A percentile compares a stretch with the other conserved stretches of the same genome.
These are phyloP conservation scores for Mucor circinelloides DNA, from an alignment of 371 early-diverging fungal species.

Conservation along the genomic window DNA sequence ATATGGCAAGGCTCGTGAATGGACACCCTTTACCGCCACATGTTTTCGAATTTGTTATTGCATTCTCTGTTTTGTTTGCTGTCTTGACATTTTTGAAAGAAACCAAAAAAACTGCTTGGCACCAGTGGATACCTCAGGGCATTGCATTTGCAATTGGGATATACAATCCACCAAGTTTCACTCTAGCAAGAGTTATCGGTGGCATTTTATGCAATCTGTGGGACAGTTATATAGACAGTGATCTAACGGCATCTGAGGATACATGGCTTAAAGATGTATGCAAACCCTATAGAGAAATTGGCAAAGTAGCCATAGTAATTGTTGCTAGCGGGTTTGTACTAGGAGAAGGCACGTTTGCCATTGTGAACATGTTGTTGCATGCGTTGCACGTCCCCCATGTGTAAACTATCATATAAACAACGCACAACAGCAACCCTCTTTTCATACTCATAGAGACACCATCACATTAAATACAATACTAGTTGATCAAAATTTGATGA, in stretches of 20 bases:
- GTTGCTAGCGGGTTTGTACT: constrained; percentile 78
- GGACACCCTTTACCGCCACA: constrained; percentile 72
- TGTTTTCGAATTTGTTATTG: constrained; percentile 56
- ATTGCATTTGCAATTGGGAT: constrained; percentile 85
- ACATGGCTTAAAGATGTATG: not conserved
- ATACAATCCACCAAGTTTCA: constrained; percentile 80
- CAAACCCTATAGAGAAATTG: constrained; percentile 25
- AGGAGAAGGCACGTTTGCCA: constrained; percentile 76
- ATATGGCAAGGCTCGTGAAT: constrained; percentile 78
- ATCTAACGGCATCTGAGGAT: not conserved
- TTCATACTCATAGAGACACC: not conserved
- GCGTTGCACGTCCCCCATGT: constrained; percentile 41
- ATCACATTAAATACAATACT: too few relatives aligned
- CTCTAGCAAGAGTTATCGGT: constrained; percentile 71
- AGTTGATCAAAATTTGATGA: too few relatives aligned
- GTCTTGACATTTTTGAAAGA: constrained; percentile 55
- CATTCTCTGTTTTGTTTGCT: constrained; percentile 61
- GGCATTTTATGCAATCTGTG: constrained; percentile 54
- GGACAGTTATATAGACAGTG: constrained; percentile 43
- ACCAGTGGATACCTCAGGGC: constrained; percentile 63
- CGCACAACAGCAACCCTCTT: too few relatives aligned
- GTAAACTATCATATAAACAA: constrained; percentile 6
- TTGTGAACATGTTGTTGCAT: constrained; percentile 51
- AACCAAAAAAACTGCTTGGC: constrained; percentile 21
- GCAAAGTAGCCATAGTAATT: constrained; percentile 65